These are phyloP conservation scores for Pythium monospermum DNA, from an alignment of 352 stramenopile species.

Conservation along the genomic window DNA sequence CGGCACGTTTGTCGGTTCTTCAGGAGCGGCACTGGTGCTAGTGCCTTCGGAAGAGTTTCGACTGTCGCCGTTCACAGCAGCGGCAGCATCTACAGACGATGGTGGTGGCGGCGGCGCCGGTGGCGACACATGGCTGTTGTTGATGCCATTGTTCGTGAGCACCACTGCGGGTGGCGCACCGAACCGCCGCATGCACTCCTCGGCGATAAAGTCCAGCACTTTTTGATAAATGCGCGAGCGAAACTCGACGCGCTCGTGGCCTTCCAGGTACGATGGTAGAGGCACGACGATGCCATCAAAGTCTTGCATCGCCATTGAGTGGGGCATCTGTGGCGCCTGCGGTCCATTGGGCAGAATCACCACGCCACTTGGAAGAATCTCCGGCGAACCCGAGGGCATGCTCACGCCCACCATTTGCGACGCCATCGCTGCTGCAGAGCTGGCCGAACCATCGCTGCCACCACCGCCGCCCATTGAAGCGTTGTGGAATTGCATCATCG, in stretches of 20 bases:
- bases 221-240: constrained; percentile 79
- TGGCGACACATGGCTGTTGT: not conserved
- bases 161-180: constrained; percentile 2
- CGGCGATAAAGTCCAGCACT: constrained; percentile 77
- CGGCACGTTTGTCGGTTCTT: too few species aligned
- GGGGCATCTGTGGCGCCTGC: constrained; percentile 48
- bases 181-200: constrained; percentile 67
- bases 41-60: too few species aligned
- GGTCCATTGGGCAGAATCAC: constrained; percentile 43
- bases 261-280: constrained; percentile 67
- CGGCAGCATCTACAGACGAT: not conserved
- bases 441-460: not conserved
- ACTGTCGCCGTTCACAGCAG: too few species aligned
- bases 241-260: constrained; percentile 67
- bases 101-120: not conserved
- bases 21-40: too few species aligned
- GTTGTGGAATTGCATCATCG: constrained; percentile 22
- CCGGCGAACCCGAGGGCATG: constrained; percentile 3
- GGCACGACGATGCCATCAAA: constrained; percentile 80
- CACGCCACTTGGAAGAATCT: constrained; percentile 25
- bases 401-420: constrained; percentile 1
- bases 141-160: not conserved
- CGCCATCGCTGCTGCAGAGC: constrained; percentile 3
- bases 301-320: constrained; percentile 56
- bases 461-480: not conserved